These are phyloP conservation scores for Metschnikowia corniflorae DNA, from an alignment of 805 yeast species.

Conservation along the genomic window DNA sequence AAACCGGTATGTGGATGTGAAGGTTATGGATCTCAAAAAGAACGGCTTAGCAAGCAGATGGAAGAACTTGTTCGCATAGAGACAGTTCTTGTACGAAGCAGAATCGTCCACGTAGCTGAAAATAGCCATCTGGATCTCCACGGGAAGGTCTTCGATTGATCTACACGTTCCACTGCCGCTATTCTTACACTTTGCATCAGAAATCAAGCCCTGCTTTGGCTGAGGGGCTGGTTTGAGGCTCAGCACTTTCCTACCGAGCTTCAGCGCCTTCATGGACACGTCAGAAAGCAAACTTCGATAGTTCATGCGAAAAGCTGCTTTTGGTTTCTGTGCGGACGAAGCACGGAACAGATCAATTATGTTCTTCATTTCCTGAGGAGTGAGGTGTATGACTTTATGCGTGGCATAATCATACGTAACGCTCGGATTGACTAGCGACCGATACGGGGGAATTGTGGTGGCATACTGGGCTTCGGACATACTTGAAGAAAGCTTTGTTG, in stretches of 20 bases:
- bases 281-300: constrained; percentile 48
- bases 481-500: too few relatives aligned
- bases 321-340: constrained; percentile 16
- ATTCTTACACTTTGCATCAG: not conserved
- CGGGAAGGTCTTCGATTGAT: constrained; percentile 34
- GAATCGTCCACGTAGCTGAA: constrained; percentile 32
- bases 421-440: constrained; percentile 48
- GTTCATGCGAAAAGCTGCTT: constrained; percentile 38
- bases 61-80: constrained; percentile 51
- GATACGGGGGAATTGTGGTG: constrained; percentile 46
- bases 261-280: constrained; percentile 41
- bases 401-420: constrained; percentile 49
- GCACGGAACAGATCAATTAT: constrained; percentile 17
- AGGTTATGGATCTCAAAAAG: constrained; percentile 51
- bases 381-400: constrained; percentile 39
- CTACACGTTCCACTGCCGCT: constrained; percentile 8
- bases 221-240: constrained; percentile 2
- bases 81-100: constrained; percentile 36
- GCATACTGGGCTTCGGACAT: constrained; percentile 16
- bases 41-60: constrained; percentile 50
- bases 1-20: constrained; percentile 71
- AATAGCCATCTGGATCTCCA: constrained; percentile 40
- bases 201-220: not conserved
- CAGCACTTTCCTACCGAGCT: constrained; percentile 33
- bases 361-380: constrained; percentile 31